These are phyloP conservation scores for Aspergillus funiculosus DNA, from an alignment of 495 filamentous ascomycete genomes.

Conservation along the genomic window DNA sequence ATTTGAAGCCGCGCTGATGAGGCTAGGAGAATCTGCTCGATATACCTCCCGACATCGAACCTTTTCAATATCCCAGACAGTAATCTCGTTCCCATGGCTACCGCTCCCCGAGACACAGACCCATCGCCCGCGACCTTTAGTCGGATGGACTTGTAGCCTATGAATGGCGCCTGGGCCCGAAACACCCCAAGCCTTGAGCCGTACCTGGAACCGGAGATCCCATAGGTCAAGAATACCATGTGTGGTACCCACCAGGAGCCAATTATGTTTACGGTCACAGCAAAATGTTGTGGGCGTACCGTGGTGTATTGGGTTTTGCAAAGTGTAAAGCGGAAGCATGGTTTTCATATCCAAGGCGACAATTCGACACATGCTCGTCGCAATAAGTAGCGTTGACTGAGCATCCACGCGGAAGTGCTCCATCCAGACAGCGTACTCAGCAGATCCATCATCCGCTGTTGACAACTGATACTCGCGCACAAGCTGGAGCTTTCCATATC, in stretches of 20 bases:
- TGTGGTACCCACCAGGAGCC: conserved; percentile 86
- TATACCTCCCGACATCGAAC: conserved; percentile 85
- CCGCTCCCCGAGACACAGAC: conserved; percentile 85
- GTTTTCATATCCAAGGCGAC: conserved; percentile 81
- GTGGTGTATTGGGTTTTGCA: conserved; percentile 90
- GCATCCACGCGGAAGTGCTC: conserved; percentile 84
- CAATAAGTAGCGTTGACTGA: conserved; percentile 73
- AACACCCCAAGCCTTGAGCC: conserved; percentile 84
- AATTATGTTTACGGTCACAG: conserved; percentile 74
- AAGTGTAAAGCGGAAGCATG: conserved; percentile 72
- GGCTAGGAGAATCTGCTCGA: conserved; percentile 44
- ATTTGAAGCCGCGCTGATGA: conserved; percentile 16
- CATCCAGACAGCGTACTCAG: conserved; percentile 80
- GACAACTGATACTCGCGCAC: conserved; percentile 79
- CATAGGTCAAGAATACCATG: conserved; percentile 92
- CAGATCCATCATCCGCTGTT: conserved; percentile 26
- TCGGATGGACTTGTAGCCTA: conserved; percentile 68
- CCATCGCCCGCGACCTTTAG: conserved; percentile 68
- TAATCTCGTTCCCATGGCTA: conserved; percentile 78
- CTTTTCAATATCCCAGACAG: conserved; percentile 94
- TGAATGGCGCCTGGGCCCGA: conserved; percentile 78
- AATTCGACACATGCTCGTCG: conserved; percentile 78
- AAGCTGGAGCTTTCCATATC: conserved; percentile 71
- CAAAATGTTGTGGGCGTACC: conserved; percentile 92
- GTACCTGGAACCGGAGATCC: conserved; percentile 89